phyloP scores from a whole-genome alignment of 2,329 filamentous ascomycete genomes.

The Thyridium curvatum region DNA sequence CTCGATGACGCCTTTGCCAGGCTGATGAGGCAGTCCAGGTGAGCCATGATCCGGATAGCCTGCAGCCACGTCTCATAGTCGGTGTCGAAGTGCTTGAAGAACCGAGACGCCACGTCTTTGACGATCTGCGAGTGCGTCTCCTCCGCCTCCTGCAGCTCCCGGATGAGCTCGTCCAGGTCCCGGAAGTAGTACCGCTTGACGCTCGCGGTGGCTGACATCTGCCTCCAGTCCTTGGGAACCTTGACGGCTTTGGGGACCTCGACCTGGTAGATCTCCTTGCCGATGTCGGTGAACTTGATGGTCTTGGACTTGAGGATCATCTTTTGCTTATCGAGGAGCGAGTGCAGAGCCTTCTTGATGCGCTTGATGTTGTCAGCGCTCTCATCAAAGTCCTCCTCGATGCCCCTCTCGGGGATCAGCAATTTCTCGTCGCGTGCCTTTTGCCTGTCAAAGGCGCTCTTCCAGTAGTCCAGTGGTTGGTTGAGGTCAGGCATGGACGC shows the following conservation, averaged over 20 bases:
- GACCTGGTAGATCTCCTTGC: constrained; percentile 95
- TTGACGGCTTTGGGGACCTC: constrained; percentile 82
- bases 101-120: constrained; percentile 75
- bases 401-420: constrained; percentile 76
- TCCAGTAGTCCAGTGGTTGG: constrained; percentile 74
- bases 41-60: constrained; percentile 83
- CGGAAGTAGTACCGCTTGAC: constrained; percentile 93
- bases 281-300: constrained; percentile 75
- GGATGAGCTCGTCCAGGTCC: constrained; percentile 74
- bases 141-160: constrained; percentile 85
- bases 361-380: constrained; percentile 72
- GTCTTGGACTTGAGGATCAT: constrained; percentile 67
- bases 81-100: constrained; percentile 83
- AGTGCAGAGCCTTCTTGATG: constrained; percentile 67
- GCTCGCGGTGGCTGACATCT: constrained; percentile 89
- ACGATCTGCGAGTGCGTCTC: constrained; percentile 89
- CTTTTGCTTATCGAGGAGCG: constrained; percentile 65
- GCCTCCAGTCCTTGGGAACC: constrained; percentile 83
- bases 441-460: constrained; percentile 79
- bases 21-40: constrained; percentile 92
- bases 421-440: constrained; percentile 75
- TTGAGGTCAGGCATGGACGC: constrained; percentile 78
- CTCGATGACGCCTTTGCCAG: constrained; percentile 81
- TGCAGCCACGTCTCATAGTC: constrained; percentile 81
- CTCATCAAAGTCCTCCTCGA: constrained; percentile 87